phyloP scores from a whole-genome alignment of 805 yeast species.

The Hanseniaspora lindneri region DNA sequence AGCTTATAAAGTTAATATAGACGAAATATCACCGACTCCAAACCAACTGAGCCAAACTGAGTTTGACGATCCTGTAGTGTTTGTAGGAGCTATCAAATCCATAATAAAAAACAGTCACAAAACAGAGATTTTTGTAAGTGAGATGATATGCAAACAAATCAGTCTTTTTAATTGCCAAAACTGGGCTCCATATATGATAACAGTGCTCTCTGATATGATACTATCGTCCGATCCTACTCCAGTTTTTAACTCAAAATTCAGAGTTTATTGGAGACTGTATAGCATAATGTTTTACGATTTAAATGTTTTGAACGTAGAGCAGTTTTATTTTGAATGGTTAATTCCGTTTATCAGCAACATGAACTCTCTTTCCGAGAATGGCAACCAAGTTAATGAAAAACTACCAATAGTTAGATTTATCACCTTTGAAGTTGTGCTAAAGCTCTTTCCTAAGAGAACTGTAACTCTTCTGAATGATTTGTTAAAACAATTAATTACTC shows the following conservation, averaged over 20 bases:
- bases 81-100: not conserved
- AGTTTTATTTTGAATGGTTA: constrained; percentile 1
- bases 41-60: not conserved
- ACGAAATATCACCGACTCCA: not conserved
- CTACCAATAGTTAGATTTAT: constrained; percentile 8
- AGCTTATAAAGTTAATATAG: not conserved
- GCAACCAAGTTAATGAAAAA: not conserved
- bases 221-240: not conserved
- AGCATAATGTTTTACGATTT: constrained; percentile 1
- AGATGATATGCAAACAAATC: not conserved
- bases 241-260: not conserved
- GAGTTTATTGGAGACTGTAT: constrained; percentile 1
- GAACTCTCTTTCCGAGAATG: not conserved
- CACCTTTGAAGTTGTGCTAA: not conserved
- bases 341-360: not conserved
- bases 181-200: not conserved
- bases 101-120: not conserved
- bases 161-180: not conserved
- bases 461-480: not conserved
- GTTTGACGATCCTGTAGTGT: not conserved
- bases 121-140: not conserved
- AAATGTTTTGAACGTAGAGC: not conserved
- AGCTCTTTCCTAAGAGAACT: not conserved
- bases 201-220: not conserved
- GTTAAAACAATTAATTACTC: not conserved